Conservation (phyloP, 306 rosid genomes). For the Abrus precatorius region DNA sequence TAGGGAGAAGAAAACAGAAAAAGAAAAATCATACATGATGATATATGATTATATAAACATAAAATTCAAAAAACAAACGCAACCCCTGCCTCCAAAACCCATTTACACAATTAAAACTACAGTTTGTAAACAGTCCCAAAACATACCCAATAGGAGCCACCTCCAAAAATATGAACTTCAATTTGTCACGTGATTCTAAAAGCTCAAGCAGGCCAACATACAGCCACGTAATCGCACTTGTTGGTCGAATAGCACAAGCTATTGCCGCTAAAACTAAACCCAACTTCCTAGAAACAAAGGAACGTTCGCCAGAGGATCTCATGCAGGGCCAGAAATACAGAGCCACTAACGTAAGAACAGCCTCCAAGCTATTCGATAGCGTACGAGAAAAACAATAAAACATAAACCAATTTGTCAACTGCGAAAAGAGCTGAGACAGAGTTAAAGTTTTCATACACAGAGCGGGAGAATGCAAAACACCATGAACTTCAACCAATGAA, state of each 20-base stretch:
- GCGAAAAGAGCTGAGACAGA: conserved; percentile 79
- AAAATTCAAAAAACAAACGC: not conserved
- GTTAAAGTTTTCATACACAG: conserved; percentile 61
- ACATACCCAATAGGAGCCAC: conserved; percentile 91
- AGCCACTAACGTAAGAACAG: conserved; percentile 84
- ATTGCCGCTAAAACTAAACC: conserved; percentile 77
- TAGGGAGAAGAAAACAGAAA: conserved; percentile 4
- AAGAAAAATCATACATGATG: not conserved
- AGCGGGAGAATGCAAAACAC: conserved; percentile 36
- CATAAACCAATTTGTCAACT: conserved; percentile 86
- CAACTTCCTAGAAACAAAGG: conserved; percentile 74
- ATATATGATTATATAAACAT: not conserved
- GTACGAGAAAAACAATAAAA: conserved; percentile 86
- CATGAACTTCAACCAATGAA: conserved; percentile 35
- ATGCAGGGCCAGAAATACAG: conserved; percentile 93
- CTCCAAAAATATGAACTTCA: conserved; percentile 73
- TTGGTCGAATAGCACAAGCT: conserved; percentile 90
- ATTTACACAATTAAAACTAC: not conserved
- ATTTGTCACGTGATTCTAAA: conserved; percentile 56
- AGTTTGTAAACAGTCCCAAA: conserved; percentile 39
- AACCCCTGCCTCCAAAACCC: not conserved
- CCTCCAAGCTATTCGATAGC: conserved; percentile 86
- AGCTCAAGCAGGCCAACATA: conserved; percentile 86
- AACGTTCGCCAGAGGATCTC: conserved; percentile 55
- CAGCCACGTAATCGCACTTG: conserved; percentile 87